Conservation (phyloP, 495 filamentous ascomycete genomes). For the Neurospora pannonica region DNA sequence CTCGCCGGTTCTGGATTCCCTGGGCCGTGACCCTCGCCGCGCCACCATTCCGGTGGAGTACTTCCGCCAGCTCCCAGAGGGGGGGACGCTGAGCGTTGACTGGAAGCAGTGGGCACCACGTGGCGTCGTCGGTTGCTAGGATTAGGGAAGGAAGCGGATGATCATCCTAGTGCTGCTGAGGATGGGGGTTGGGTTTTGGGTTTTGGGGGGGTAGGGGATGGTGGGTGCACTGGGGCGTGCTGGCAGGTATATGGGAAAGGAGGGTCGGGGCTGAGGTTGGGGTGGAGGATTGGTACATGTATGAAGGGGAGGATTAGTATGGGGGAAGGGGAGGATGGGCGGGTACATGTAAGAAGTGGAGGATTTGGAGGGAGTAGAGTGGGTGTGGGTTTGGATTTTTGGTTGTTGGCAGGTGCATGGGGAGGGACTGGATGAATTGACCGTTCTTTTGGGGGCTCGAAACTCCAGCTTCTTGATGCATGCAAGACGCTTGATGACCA, state of each 20-base stretch:
- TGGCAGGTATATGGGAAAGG: not conserved
- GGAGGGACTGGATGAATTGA: not conserved
- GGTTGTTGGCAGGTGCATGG: not conserved
- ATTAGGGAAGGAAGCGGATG: not conserved
- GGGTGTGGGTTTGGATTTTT: not conserved
- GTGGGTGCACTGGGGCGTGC: not conserved
- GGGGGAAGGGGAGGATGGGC: not conserved
- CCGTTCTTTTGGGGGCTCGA: not conserved
- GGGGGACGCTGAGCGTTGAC: not conserved
- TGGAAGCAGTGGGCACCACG: not conserved
- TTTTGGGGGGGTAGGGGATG: not conserved
- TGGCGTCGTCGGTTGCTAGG: not conserved
- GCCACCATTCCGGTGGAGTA: not conserved
- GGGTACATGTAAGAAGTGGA: not conserved
- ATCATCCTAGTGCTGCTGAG: not conserved
- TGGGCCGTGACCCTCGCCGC: not conserved
- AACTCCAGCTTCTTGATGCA: not conserved
- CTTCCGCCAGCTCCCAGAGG: not conserved
- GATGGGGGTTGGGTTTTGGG: not conserved
- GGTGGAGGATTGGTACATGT: not conserved
- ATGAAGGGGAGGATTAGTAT: not conserved
- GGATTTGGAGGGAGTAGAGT: not conserved
- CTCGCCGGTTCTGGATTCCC: not conserved
- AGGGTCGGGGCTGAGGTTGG: not conserved
- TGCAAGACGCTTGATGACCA: not conserved